These are phyloP conservation scores for Tulasnella calospora DNA, from an alignment of 768 basidiomycete genomes.

Conservation along the genomic window DNA sequence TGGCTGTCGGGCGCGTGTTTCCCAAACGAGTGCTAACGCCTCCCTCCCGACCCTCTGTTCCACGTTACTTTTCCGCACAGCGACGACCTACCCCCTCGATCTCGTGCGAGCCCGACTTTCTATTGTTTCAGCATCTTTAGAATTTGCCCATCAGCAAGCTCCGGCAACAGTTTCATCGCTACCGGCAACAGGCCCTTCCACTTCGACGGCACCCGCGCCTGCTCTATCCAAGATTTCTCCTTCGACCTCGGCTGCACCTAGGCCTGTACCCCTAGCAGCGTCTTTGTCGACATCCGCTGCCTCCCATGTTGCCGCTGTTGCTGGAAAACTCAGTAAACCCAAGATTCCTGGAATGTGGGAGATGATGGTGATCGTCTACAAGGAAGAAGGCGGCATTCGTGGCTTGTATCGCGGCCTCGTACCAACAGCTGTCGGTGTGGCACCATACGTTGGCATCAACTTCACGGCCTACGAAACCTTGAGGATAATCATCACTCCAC, in stretches of 20 bases:
- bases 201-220: not conserved
- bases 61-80: conserved; percentile 37
- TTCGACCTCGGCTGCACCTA: conserved; percentile 22
- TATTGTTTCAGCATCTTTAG: conserved; percentile 83
- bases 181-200: not conserved
- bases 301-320: conserved; percentile 34
- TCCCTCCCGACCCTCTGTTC: not conserved
- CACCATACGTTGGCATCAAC: conserved; percentile 74
- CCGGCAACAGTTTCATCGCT: conserved; percentile 31
- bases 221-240: conserved; percentile 12
- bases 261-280: conserved; percentile 26
- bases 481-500: conserved; percentile 71
- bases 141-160: conserved; percentile 35
- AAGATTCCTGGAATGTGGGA: conserved; percentile 55
- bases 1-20: conserved; percentile 18
- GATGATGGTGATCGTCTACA: conserved; percentile 86
- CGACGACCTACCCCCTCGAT: conserved; percentile 87
- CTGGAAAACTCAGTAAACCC: conserved; percentile 37
- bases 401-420: conserved; percentile 80
- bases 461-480: conserved; percentile 90
- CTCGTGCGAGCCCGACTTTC: conserved; percentile 88
- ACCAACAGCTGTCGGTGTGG: conserved; percentile 82
- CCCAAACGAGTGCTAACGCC: conserved; percentile 13
- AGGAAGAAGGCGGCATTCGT: conserved; percentile 85
- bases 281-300: conserved; percentile 31